Conservation (phyloP, 2,329 filamentous ascomycete genomes). For the Ophiostoma fasciatum region DNA sequence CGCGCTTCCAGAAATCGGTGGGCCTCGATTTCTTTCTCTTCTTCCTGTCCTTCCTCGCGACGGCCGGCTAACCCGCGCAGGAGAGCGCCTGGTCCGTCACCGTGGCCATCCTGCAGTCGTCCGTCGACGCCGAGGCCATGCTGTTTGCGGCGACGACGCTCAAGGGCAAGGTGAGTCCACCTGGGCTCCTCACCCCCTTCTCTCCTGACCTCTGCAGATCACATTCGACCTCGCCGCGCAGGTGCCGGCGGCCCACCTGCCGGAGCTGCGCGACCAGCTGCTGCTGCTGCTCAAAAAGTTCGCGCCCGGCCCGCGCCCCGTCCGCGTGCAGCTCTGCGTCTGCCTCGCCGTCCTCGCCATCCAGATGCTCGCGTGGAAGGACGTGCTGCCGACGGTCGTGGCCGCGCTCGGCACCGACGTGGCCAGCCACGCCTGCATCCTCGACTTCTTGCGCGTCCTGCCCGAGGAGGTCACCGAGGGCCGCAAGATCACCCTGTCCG, state of each 20-base stretch:
- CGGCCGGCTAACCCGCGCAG: slow-evolving; percentile 29
- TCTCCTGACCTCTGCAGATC: slow-evolving; percentile 43
- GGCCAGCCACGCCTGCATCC: slow-evolving; percentile 68
- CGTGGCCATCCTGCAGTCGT: slow-evolving; percentile 71
- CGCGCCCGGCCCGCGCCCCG: slow-evolving; percentile 66
- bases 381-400: slow-evolving; percentile 74
- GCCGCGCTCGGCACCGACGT: slow-evolving; percentile 61
- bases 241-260: slow-evolving; percentile 59
- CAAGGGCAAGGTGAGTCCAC: slow-evolving; percentile 71
- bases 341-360: slow-evolving; percentile 90
- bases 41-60: not conserved
- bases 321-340: slow-evolving; percentile 84
- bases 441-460: slow-evolving; percentile 92
- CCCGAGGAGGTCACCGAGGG: slow-evolving; percentile 98
- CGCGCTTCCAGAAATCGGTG: slow-evolving; percentile 97
- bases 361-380: slow-evolving; percentile 91
- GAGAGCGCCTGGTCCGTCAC: slow-evolving; percentile 83
- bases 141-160: slow-evolving; percentile 93
- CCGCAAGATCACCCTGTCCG: slow-evolving; percentile 96
- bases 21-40: slow-evolving; percentile 22
- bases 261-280: slow-evolving; percentile 69
- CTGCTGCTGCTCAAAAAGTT: slow-evolving; percentile 69
- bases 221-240: slow-evolving; percentile 85
- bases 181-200: slow-evolving; percentile 3
- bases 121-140: slow-evolving; percentile 69